Conservation (phyloP, 257 asterid genomes). For the Anisodus tanguticus region DNA sequence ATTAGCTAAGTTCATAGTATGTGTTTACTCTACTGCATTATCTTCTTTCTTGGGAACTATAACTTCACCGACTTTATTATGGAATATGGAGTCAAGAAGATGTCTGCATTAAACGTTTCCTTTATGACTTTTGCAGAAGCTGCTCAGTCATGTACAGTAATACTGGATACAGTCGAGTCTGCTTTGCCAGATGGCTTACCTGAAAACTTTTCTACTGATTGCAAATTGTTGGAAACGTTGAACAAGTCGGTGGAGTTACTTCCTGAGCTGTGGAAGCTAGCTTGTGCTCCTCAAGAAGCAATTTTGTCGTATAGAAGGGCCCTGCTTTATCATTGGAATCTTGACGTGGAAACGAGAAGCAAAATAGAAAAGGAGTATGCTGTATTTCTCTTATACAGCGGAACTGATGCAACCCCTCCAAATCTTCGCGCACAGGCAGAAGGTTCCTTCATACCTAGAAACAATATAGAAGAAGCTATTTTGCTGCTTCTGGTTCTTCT, state of each 20-base stretch:
- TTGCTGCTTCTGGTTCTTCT: slow-evolving; percentile 71
- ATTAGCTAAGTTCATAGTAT: slow-evolving; percentile 21
- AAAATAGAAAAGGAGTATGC: slow-evolving; percentile 78
- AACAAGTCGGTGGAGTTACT: slow-evolving; percentile 82
- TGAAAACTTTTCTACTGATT: slow-evolving; percentile 58
- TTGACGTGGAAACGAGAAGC: slow-evolving; percentile 60
- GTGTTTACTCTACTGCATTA: slow-evolving; percentile 2
- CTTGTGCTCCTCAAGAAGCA: slow-evolving; percentile 64
- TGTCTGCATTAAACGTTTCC: not conserved
- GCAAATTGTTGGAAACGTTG: slow-evolving; percentile 71
- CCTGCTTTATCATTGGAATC: slow-evolving; percentile 80
- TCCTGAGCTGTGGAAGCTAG: slow-evolving; percentile 79
- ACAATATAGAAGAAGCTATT: slow-evolving; percentile 85
- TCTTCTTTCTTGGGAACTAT: not conserved
- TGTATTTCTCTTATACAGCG: slow-evolving; percentile 79
- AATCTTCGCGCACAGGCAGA: slow-evolving; percentile 81
- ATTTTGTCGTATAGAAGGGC: slow-evolving; percentile 76
- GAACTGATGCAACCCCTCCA: slow-evolving; percentile 77
- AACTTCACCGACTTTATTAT: not conserved
- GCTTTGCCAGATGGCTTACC: slow-evolving; percentile 77
- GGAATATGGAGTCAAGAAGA: not conserved
- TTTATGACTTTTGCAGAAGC: slow-evolving; percentile 62
- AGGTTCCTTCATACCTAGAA: slow-evolving; percentile 70
- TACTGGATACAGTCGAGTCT: slow-evolving; percentile 79
- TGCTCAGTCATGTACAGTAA: slow-evolving; percentile 78